phyloP scores from a whole-genome alignment of 148 eudicot species.

The Beta vulgaris region DNA sequence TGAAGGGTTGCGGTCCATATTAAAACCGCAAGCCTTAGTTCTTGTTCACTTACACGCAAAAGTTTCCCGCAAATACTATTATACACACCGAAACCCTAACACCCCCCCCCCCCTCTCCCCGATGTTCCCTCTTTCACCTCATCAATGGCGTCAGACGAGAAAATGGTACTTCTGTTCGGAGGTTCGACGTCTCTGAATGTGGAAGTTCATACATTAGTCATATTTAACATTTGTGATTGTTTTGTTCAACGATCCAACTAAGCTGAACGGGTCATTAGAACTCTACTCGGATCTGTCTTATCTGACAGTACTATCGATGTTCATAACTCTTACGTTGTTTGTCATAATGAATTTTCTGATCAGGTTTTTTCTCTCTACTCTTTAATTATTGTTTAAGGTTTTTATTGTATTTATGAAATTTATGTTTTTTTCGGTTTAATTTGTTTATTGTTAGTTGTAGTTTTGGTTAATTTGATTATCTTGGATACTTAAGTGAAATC shows the following conservation, averaged over 20 bases:
- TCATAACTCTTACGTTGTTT: constrained; percentile 88
- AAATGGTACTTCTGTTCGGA: constrained; percentile 56
- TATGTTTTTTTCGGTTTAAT: not conserved
- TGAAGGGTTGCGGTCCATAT: too few species aligned
- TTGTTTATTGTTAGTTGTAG: not conserved
- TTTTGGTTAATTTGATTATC: too few species aligned
- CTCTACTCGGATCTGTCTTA: constrained; percentile 79
- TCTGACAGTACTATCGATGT: constrained; percentile 83
- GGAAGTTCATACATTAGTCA: constrained; percentile 80
- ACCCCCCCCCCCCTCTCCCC: constrained; percentile 1
- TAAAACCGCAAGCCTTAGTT: too few species aligned
- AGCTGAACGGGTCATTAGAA: constrained; percentile 89
- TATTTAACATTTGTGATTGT: constrained; percentile 86
- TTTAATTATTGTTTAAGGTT: not conserved
- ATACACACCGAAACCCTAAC: not conserved
- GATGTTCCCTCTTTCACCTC: not conserved
- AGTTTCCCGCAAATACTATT: too few species aligned
- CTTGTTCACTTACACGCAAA: too few species aligned
- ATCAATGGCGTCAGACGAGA: constrained; percentile 50
- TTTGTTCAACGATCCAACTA: constrained; percentile 84
- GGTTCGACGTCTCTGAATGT: constrained; percentile 48
- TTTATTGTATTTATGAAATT: not conserved
- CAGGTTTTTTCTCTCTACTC: constrained; percentile 45
- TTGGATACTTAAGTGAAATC: too few species aligned
- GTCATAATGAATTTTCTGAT: constrained; percentile 83